phyloP scores from a whole-genome alignment of 2,329 filamentous ascomycete species.

The Pyrenochaeta sp. region DNA sequence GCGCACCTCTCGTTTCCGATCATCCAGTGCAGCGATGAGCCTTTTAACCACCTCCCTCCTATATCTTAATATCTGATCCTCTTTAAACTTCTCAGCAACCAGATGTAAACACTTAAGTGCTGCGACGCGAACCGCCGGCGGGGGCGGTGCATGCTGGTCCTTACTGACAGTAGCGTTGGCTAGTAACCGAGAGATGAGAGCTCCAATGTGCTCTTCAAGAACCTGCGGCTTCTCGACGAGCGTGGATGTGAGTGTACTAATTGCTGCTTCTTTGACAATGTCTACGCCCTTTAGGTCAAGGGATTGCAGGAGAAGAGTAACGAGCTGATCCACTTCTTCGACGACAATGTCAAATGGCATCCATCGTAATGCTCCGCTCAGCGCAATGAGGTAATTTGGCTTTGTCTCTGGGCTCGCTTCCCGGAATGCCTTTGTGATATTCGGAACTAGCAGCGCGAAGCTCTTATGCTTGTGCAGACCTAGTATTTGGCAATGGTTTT shows the following conservation, averaged over 20 bases:
- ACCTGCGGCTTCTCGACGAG: conserved; percentile 64
- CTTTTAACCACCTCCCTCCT: conserved; percentile 65
- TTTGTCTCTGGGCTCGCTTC: conserved; percentile 57
- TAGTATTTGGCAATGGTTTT: conserved; percentile 69
- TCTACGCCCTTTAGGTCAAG: conserved; percentile 64
- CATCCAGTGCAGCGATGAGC: conserved; percentile 66
- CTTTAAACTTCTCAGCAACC: conserved; percentile 58
- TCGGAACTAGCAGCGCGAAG: conserved; percentile 67
- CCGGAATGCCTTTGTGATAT: conserved; percentile 63
- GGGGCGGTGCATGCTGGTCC: conserved; percentile 25
- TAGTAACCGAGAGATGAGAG: conserved; percentile 65
- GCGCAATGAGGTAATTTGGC: conserved; percentile 69
- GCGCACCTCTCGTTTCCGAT: conserved; percentile 68
- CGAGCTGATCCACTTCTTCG: conserved; percentile 64
- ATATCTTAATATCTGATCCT: conserved; percentile 64
- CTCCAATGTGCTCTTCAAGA: conserved; percentile 65
- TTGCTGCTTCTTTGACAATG: conserved; percentile 66
- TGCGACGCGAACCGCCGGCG: conserved; percentile 55
- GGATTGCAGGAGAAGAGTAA: conserved; percentile 69
- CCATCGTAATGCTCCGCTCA: conserved; percentile 68
- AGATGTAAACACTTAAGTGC: conserved; percentile 59
- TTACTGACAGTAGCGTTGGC: conserved; percentile 48
- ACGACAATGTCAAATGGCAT: conserved; percentile 68
- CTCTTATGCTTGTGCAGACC: conserved; percentile 70
- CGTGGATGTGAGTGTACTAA: conserved; percentile 66